Conservation (phyloP, 73 alveolate genomes). For the Blepharisma stoltei region DNA sequence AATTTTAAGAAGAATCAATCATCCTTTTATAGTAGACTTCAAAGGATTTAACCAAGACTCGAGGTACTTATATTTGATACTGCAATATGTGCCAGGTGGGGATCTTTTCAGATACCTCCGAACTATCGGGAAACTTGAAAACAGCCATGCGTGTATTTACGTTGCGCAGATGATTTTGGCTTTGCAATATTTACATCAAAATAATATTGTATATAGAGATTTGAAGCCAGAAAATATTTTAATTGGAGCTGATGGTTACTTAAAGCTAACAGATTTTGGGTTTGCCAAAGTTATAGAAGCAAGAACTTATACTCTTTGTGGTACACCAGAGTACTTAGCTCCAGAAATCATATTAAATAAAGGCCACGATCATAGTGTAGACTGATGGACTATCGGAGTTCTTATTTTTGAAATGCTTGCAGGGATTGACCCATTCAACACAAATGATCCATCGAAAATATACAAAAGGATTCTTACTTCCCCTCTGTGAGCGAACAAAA, state of each 20-base stretch:
- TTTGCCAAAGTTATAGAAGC: conserved; percentile 82
- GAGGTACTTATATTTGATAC: conserved; percentile 69
- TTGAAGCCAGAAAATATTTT: conserved; percentile 83
- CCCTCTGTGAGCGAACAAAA: no score
- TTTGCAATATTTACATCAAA: no score
- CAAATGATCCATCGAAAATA: conserved; percentile 86
- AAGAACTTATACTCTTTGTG: conserved; percentile 92
- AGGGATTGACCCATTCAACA: conserved; percentile 89
- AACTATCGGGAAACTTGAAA: conserved; percentile 68
- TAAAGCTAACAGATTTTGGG: conserved; percentile 88
- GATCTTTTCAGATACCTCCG: conserved; percentile 82
- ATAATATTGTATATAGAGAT: conserved; percentile 77
- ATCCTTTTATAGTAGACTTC: conserved; percentile 56
- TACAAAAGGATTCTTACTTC: conserved; percentile 80
- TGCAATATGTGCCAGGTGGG: conserved; percentile 85
- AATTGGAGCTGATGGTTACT: conserved; percentile 84
- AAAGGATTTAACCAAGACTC: conserved; percentile 76
- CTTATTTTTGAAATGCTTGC: conserved; percentile 89
- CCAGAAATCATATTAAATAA: conserved; percentile 88
- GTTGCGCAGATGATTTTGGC: no score
- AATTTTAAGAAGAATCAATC: conserved; percentile 35
- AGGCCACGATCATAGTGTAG: conserved; percentile 93
- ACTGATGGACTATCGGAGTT: conserved; percentile 96
- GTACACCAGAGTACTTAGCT: conserved; percentile 92
- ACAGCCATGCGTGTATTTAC: conserved; percentile 38